phyloP scores from a whole-genome alignment of 306 rosid genomes.

The Citrullus amarus region DNA sequence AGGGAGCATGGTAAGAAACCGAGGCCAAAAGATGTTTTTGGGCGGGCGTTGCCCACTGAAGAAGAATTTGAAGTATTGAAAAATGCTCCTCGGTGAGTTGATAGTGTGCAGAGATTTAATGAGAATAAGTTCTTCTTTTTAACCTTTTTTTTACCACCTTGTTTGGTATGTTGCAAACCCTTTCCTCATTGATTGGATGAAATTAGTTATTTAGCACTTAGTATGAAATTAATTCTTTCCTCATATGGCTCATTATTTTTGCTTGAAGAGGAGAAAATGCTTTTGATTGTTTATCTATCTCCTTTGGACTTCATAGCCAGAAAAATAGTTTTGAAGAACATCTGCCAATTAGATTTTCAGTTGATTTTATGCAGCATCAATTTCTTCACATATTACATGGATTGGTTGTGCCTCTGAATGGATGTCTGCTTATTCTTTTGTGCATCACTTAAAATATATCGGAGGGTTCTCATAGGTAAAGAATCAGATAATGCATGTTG shows the following conservation, averaged over 20 bases:
- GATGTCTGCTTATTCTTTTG: background rate
- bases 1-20: conserved; percentile 41
- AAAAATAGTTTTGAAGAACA: background rate
- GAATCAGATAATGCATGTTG: background rate
- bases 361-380: background rate
- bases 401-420: background rate
- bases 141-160: background rate
- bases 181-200: background rate
- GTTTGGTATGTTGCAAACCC: background rate
- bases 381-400: background rate
- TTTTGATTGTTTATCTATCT: background rate
- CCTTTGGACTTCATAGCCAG: background rate
- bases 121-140: background rate
- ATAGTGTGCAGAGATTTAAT: background rate
- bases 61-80: conserved; percentile 79
- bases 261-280: background rate
- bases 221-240: background rate
- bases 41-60: conserved; percentile 83
- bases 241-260: background rate
- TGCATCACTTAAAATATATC: background rate
- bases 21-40: conserved; percentile 89
- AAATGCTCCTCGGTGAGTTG: conserved; percentile 80
- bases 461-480: background rate
- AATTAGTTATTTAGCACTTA: background rate
- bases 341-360: background rate